A percentile compares a stretch with the other conserved stretches of the same genome.
These are phyloP conservation scores for Fonsecaea erecta DNA, from an alignment of 2,329 filamentous ascomycete species.

Conservation along the genomic window DNA sequence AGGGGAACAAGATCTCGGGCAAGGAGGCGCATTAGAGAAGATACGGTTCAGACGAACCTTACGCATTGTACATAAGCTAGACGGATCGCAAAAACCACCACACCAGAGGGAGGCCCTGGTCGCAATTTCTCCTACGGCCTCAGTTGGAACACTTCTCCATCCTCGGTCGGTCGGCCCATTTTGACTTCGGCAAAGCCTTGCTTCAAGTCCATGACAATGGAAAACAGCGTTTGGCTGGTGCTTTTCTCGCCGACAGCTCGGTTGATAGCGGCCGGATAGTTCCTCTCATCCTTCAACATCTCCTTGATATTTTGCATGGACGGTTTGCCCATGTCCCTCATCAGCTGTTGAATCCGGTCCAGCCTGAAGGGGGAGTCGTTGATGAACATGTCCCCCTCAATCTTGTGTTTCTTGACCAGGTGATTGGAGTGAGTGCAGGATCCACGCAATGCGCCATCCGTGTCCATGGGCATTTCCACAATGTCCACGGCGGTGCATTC, in stretches of 20 bases:
- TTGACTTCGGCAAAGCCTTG: conserved; percentile 41
- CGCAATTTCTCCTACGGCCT: conserved; percentile 30
- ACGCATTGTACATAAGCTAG: conserved; percentile 32
- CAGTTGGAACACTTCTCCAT: conserved; percentile 40
- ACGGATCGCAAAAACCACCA: conserved; percentile 24
- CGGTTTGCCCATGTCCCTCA: conserved; percentile 32
- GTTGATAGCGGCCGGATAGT: conserved; percentile 44
- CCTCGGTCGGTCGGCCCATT: conserved; percentile 43
- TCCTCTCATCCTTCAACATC: conserved; percentile 44
- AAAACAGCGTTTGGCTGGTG: conserved; percentile 44
- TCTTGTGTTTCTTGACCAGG: conserved; percentile 42
- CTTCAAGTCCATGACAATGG: conserved; percentile 49
- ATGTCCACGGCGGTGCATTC: conserved; percentile 51
- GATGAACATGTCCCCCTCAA: conserved; percentile 29
- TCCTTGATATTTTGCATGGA: conserved; percentile 34
- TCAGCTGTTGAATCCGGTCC: conserved; percentile 40
- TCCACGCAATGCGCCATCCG: conserved; percentile 31
- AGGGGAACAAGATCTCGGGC: conserved; percentile 42
- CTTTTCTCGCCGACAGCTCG: conserved; percentile 40
- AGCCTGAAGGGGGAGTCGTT: conserved; percentile 41
- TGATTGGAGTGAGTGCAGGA: conserved; percentile 54
- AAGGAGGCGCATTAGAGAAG: conserved; percentile 33
- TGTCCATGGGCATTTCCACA: conserved; percentile 34
- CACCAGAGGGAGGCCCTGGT: conserved; percentile 6
- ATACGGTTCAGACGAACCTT: conserved; percentile 4